These are phyloP conservation scores for Tuber calosporum DNA, from an alignment of 495 filamentous ascomycete genomes.

Conservation along the genomic window DNA sequence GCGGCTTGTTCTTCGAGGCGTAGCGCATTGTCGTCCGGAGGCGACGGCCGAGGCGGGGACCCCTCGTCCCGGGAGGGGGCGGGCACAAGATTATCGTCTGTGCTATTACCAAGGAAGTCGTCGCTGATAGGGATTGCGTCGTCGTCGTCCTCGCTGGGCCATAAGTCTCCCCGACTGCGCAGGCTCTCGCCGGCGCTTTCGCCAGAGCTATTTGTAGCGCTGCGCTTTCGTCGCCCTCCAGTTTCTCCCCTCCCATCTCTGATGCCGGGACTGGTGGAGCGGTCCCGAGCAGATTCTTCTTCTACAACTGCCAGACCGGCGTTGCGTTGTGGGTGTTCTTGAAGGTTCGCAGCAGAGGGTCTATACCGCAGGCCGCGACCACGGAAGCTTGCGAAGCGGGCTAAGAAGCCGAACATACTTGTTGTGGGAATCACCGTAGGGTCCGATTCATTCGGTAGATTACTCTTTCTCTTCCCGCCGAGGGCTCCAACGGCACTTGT, in stretches of 20 bases:
- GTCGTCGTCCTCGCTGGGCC: conserved; percentile 85
- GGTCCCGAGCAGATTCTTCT: conserved; percentile 44
- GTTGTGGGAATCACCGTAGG: conserved; percentile 87
- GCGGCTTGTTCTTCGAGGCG: conserved; percentile 68
- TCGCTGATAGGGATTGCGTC: conserved; percentile 90
- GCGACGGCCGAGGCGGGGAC: conserved; percentile 49
- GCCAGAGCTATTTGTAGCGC: conserved; percentile 71
- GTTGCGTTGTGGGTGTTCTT: conserved; percentile 75
- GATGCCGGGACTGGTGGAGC: conserved; percentile 13
- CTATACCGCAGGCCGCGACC: conserved; percentile 79
- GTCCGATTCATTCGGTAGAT: conserved; percentile 59
- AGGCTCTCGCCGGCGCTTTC: conserved; percentile 67
- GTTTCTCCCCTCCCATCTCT: conserved; percentile 36
- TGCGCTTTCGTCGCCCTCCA: conserved; percentile 56
- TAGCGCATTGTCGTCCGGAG: conserved; percentile 59
- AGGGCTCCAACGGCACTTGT: conserved; percentile 13
- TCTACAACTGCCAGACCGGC: conserved; percentile 63
- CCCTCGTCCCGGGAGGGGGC: conserved; percentile 57
- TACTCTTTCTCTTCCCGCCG: conserved; percentile 57
- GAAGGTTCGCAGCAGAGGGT: conserved; percentile 81
- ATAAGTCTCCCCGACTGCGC: conserved; percentile 86
- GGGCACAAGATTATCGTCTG: conserved; percentile 63
- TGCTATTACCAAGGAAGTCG: conserved; percentile 65
- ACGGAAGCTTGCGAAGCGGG: conserved; percentile 69
- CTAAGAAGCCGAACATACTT: conserved; percentile 76